Conservation (phyloP, 345 rosid species). For the Stellera chamaejasme region DNA sequence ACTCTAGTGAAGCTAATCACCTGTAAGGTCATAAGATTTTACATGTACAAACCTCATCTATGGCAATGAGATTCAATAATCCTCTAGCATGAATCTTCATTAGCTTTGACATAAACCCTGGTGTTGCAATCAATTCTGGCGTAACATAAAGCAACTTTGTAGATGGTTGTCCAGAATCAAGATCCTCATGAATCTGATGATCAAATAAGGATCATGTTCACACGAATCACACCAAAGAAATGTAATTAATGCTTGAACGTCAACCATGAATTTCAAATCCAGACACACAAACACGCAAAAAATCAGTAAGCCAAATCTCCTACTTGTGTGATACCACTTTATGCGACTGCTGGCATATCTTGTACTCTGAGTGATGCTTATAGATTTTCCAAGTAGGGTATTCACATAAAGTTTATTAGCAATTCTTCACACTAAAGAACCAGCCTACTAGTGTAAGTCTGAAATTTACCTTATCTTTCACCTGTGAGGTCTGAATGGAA, state of each 20-base stretch:
- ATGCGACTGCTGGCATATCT: too few species aligned
- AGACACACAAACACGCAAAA: too few species aligned
- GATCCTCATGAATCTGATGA: conserved; percentile 79
- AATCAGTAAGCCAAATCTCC: too few species aligned
- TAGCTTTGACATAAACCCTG: conserved; percentile 82
- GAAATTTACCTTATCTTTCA: conserved; percentile 42
- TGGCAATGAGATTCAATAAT: conserved; percentile 78
- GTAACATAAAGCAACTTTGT: conserved; percentile 83
- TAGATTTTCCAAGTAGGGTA: too few species aligned
- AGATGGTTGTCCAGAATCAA: conserved; percentile 81
- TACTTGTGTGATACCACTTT: too few species aligned
- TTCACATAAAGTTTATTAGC: too few species aligned
- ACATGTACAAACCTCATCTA: conserved; percentile 64
- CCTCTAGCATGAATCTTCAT: conserved; percentile 72
- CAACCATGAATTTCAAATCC: too few species aligned
- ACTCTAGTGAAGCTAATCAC: conserved; percentile 7
- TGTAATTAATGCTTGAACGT: too few species aligned
- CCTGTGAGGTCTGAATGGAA: conserved; percentile 57
- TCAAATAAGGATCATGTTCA: background rate
- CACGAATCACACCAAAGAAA: too few species aligned
- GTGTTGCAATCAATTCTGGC: conserved; percentile 79
- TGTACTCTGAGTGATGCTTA: too few species aligned
- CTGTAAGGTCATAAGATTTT: background rate
- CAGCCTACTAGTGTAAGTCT: background rate
- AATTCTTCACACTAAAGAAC: too few species aligned